Evolutionary conservation across 2,329 filamentous ascomycete species (phyloP).

Genomic region (Verticillium tricorpus): DNA sequence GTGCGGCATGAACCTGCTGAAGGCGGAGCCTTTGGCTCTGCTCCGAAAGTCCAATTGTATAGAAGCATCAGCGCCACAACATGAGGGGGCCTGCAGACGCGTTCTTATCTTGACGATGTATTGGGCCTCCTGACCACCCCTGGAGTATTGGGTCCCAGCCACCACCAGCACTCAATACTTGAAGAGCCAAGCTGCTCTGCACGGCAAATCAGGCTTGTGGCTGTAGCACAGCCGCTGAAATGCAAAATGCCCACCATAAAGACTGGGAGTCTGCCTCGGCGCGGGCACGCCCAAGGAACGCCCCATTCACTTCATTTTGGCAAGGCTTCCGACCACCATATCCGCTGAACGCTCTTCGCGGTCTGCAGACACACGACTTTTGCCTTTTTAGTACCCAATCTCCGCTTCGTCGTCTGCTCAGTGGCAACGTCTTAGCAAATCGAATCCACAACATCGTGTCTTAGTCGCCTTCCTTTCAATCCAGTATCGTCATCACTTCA

Average conservation of each 20-base stretch:
- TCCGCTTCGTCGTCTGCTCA: not conserved
- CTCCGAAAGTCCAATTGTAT: not conserved
- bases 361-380: not conserved
- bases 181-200: not conserved
- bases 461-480: not conserved
- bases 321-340: not conserved
- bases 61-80: not conserved
- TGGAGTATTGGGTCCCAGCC: not conserved
- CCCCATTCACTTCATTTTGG: not conserved
- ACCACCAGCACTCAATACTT: not conserved
- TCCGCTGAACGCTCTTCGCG: not conserved
- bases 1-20: not conserved
- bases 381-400: not conserved
- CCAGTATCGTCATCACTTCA: not conserved
- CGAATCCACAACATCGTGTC: not conserved
- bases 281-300: not conserved
- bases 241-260: not conserved
- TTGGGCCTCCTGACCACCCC: not conserved
- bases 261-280: not conserved
- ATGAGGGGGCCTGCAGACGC: not conserved
- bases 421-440: not conserved
- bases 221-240: not conserved
- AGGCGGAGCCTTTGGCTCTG: not conserved
- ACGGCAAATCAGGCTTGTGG: not conserved
- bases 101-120: not conserved